These are phyloP conservation scores for Ophiostoma perfectum DNA, from an alignment of 2,329 filamentous ascomycete genomes.

Conservation along the genomic window DNA sequence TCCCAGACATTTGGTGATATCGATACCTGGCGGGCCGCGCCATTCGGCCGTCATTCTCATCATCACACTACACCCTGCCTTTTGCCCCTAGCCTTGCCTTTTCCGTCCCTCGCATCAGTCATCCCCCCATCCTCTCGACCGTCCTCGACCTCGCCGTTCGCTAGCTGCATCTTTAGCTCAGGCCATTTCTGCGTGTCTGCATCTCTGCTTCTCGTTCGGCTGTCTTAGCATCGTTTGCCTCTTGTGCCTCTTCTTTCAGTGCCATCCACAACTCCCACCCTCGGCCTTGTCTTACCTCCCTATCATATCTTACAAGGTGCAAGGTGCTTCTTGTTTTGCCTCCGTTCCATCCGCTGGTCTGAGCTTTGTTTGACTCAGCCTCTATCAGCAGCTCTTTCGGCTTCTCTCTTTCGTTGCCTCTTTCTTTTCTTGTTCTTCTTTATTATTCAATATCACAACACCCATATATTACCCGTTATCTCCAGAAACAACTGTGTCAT, in stretches of 20 bases:
- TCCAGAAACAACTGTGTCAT: neutral
- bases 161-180: neutral
- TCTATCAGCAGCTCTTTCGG: neutral
- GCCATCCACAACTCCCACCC: neutral
- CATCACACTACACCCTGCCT: conserved; percentile 14
- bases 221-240: conserved; percentile 3
- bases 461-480: neutral
- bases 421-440: neutral
- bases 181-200: neutral
- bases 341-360: conserved; percentile 18
- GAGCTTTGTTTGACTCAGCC: conserved; percentile 16
- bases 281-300: no score
- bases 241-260: neutral
- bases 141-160: neutral
- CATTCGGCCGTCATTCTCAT: conserved; percentile 21
- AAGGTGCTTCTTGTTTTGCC: conserved; percentile 13
- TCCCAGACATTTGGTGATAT: conserved; percentile 19
- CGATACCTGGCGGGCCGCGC: conserved; percentile 19
- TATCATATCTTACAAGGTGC: neutral
- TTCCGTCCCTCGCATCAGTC: neutral
- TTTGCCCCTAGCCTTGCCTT: conserved; percentile 8
- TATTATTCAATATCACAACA: neutral
- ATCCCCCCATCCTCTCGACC: neutral
- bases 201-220: neutral
- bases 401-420: neutral